These are phyloP conservation scores for Nitzschia sp. DNA, from an alignment of 108 stramenopile species.

Conservation along the genomic window DNA sequence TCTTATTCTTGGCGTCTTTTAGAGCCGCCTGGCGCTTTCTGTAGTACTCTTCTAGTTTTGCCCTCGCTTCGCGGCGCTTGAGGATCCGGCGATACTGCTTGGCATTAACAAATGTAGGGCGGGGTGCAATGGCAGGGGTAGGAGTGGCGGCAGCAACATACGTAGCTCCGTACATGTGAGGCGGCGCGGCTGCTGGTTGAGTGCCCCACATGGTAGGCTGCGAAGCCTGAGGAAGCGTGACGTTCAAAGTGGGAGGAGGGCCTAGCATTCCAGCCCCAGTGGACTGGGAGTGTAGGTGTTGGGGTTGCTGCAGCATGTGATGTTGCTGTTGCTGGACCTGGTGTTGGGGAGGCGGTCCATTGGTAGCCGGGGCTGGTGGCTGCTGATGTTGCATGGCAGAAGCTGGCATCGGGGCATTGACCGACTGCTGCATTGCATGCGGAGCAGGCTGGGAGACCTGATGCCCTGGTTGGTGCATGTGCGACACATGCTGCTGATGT, in stretches of 20 bases:
- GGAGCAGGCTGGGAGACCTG: neutral
- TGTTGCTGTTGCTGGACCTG: constrained; percentile 14
- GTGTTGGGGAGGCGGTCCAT: neutral
- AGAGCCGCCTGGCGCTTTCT: constrained; percentile 28
- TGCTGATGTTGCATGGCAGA: constrained; percentile 10
- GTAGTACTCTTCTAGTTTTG: constrained; percentile 67
- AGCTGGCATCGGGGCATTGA: constrained; percentile 4
- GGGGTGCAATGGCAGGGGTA: constrained; percentile 25
- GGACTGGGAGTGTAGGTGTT: constrained; percentile 18
- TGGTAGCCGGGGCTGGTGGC: neutral
- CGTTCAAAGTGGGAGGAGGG: constrained; percentile 9
- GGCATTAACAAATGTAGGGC: constrained; percentile 82
- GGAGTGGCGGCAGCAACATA: constrained; percentile 15
- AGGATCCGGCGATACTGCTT: constrained; percentile 82
- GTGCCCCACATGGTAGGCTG: constrained; percentile 2
- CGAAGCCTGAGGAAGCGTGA: neutral
- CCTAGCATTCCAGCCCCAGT: neutral
- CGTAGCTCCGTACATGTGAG: constrained; percentile 35
- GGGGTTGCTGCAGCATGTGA: constrained; percentile 8
- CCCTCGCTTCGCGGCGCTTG: constrained; percentile 77
- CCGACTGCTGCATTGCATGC: neutral
- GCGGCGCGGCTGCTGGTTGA: constrained; percentile 11
- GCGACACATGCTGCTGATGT: neutral
- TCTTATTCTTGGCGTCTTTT: constrained; percentile 32
- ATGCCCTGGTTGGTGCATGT: constrained; percentile 11